Base-by-base conservation (phyloP, 768 basidiomycete genomes). In the Kwoniella newhampshirensis region DNA sequence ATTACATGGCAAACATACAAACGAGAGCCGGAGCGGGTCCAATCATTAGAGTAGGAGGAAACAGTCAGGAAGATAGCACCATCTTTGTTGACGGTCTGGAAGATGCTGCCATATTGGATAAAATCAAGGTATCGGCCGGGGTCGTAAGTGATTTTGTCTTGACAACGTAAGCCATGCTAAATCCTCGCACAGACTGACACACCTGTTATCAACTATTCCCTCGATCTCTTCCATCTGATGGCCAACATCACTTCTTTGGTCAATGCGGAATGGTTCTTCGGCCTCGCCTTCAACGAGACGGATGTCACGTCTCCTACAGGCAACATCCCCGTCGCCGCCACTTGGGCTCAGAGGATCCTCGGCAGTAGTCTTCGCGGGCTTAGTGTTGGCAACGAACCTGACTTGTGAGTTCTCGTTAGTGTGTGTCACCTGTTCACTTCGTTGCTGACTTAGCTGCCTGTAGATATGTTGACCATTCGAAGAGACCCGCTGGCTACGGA, bases 341-440 rank as follows among this genome's bases (percentile, higher is more conserved):
- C 83, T 66, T 74, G 81, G 37, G 83, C 83, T 3, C 81, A 87
- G 68, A 60, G 74, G 17, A 85, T 88, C 57, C 78, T 89, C 1
- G 88, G 88, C 1, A 77, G 81, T 46, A 80, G 83, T 57, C 77
- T 89, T 18, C 73, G 86, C n/a, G 88, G 85, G 0, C 74, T 87
- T 7, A 85, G 87, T 70, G 82, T 84, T 1, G 87, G 85, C 2
- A 89, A 90, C 73, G 87, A 89, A 75, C 88, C 87, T 15, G 88
- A 91, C 78, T 81, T 88, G 61, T 90, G 41, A 56, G 73, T 17
- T 8, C 13, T n/a, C n/a, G n/a, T n/a, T n/a, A n/a, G n/a, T n/a
- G n/a, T n/a, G n/a, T n/a, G 12, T 27, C 25, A 17, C 25, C 41
- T 17, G 28, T 18, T 7, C 35, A 13, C 15, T 20, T 13, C 40